Evolutionary conservation across 2,329 filamentous ascomycete species (phyloP), one percentile per base, ranked within the genome.

Genomic region (Conoideocrella luteorostrata): DNA sequence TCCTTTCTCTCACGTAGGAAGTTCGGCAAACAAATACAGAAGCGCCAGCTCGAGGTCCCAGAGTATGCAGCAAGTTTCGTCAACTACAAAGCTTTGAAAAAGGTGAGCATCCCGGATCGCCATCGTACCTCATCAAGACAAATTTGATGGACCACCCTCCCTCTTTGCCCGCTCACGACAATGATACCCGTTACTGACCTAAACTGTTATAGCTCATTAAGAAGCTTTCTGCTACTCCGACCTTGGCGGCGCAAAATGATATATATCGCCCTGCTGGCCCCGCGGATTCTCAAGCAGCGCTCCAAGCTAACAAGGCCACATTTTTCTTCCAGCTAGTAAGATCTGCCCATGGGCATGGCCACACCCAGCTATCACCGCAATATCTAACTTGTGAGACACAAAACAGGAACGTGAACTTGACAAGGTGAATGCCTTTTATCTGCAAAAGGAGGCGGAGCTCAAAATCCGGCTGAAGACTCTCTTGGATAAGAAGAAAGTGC

Each of bases 21-120:
- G 80, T 98, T 98, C 74, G 93, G 93, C 67, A 98, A 98, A 75
- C 88, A 96, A 65, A 95, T 98, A 55, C 93, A 97, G 74, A 95
- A 95, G 75, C 85, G 90, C 64, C 93, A 98, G 77, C 87, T 98
- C 60, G 93, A 98, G 66, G 90, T 98, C 48, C 93, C 93, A 48
- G 93, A 98, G 78, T 98, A 98, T 84, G 91, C 93, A 50, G 89
- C 91, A 52, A 96, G 90, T 69, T 98, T 98, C 64, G 90, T 97
- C 57, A 96, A 98, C 70, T 98, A 98, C 75, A 98, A 98, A 72
- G 90, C 89, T 48, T 75, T 98, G 56, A 98, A 98, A 70, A 97
- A 97, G 88, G 93, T 95, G 62, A 24, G 47, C 22, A 7, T 9
- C 7, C 15, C 26, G 21, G 12, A 26, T 38, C 4, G 5, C n/a